Percentiles rank a stretch among this genome's conserved stretches.
These are phyloP conservation scores for Thalassiosira profunda DNA, from an alignment of 108 stramenopile genomes.

Conservation along the genomic window DNA sequence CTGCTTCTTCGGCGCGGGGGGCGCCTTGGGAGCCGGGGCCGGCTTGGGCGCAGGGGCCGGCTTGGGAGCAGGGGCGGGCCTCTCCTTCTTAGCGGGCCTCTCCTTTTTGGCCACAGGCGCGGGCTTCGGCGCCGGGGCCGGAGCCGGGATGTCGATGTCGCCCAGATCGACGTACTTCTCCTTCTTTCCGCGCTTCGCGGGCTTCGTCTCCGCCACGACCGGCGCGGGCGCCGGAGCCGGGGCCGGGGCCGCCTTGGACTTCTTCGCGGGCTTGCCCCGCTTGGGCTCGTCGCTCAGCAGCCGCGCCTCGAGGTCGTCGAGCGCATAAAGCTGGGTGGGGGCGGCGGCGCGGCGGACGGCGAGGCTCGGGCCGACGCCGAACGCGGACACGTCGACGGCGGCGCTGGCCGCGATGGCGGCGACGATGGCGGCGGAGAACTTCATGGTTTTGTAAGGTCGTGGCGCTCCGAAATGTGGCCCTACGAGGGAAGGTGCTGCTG, in stretches of 20 bases:
- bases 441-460: constrained; percentile 75
- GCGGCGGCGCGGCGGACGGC: constrained; percentile 38
- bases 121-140: constrained; percentile 23
- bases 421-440: constrained; percentile 67
- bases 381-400: constrained; percentile 39
- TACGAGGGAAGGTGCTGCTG: not conserved
- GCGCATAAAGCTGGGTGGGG: constrained; percentile 9
- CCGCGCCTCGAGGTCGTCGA: constrained; percentile 37
- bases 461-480: too few relatives aligned
- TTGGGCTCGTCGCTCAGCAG: constrained; percentile 50
- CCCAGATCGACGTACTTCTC: constrained; percentile 39
- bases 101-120: constrained; percentile 25
- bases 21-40: constrained; percentile 32
- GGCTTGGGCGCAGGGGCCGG: constrained; percentile 41
- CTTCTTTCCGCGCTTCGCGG: constrained; percentile 22
- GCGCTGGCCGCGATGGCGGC: constrained; percentile 59
- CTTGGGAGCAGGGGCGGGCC: constrained; percentile 27
- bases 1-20: constrained; percentile 5
- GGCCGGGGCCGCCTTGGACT: constrained; percentile 19
- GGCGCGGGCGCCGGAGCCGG: constrained; percentile 25
- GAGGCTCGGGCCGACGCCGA: constrained; percentile 51
- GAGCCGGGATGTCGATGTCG: constrained; percentile 25
- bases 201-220: constrained; percentile 9
- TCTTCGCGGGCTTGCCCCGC: constrained; percentile 37
- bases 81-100: not conserved